Evolutionary conservation across 169 alveolate species (phyloP).

Genomic region (Perkinsus marinus): DNA sequence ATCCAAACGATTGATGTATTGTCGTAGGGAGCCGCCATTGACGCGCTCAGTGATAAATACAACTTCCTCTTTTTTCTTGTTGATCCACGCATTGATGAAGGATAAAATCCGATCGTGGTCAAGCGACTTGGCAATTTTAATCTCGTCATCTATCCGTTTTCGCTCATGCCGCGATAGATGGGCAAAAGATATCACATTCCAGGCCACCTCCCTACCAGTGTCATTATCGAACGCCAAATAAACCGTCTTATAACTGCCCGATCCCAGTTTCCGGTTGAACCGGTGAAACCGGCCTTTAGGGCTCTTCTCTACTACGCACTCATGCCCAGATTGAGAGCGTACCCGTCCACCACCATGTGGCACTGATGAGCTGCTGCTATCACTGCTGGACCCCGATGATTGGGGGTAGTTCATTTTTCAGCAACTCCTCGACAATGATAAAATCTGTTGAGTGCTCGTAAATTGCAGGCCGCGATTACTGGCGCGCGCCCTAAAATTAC

Average conservation of each 20-base stretch:
- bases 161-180: constrained; percentile 36
- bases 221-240: constrained; percentile 69
- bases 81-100: constrained; percentile 67
- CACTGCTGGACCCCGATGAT: neutral
- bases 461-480: too few relatives aligned
- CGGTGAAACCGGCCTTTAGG: constrained; percentile 54
- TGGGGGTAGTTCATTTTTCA: too few relatives aligned
- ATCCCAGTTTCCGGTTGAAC: constrained; percentile 63
- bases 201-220: constrained; percentile 73
- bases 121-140: constrained; percentile 50
- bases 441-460: too few relatives aligned
- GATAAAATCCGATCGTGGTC: constrained; percentile 61
- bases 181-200: constrained; percentile 60
- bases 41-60: constrained; percentile 75
- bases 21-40: constrained; percentile 71
- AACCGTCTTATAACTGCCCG: constrained; percentile 72
- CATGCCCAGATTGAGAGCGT: neutral
- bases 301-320: constrained; percentile 32
- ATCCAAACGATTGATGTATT: constrained; percentile 48
- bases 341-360: neutral
- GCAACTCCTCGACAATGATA: too few relatives aligned
- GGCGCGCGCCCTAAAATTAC: too few relatives aligned
- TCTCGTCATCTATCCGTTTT: constrained; percentile 50
- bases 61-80: constrained; percentile 52
- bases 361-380: neutral